These are phyloP conservation scores for Myriosclerotinia duriaeana DNA, from an alignment of 2,329 filamentous ascomycete genomes.

Conservation along the genomic window DNA sequence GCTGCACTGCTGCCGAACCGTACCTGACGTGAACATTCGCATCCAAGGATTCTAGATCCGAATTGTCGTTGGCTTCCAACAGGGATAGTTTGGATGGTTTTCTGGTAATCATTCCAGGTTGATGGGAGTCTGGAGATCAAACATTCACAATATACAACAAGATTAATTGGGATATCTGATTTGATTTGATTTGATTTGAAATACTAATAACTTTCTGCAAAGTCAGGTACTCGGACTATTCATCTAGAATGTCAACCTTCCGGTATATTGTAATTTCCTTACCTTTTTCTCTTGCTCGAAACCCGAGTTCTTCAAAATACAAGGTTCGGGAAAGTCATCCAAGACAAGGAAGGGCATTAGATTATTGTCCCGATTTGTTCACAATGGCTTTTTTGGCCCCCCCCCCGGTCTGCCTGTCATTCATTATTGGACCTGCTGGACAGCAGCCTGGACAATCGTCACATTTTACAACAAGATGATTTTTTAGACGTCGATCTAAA, in stretches of 20 bases:
- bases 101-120: not conserved
- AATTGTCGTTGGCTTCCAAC: constrained; percentile 16
- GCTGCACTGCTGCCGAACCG: constrained; percentile 21
- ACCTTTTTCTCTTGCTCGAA: not conserved
- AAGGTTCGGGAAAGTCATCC: constrained; percentile 12
- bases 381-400: constrained; percentile 6
- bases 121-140: not conserved
- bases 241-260: not conserved
- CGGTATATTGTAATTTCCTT: not conserved
- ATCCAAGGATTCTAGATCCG: constrained; percentile 22
- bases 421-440: constrained; percentile 10
- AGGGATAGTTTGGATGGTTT: constrained; percentile 16
- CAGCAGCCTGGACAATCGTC: no score
- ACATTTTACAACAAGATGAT: not conserved
- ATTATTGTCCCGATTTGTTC: constrained; percentile 20
- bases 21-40: constrained; percentile 22
- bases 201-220: no score
- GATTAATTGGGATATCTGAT: not conserved
- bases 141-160: not conserved
- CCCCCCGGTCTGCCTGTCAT: constrained; percentile 7
- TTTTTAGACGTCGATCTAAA: constrained; percentile 5
- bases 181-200: not conserved
- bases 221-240: not conserved
- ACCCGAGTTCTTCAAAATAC: constrained; percentile 17
- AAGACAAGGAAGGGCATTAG: constrained; percentile 9